phyloP scores from a whole-genome alignment of 768 basidiomycete genomes.

The Tulasnella sp. region DNA sequence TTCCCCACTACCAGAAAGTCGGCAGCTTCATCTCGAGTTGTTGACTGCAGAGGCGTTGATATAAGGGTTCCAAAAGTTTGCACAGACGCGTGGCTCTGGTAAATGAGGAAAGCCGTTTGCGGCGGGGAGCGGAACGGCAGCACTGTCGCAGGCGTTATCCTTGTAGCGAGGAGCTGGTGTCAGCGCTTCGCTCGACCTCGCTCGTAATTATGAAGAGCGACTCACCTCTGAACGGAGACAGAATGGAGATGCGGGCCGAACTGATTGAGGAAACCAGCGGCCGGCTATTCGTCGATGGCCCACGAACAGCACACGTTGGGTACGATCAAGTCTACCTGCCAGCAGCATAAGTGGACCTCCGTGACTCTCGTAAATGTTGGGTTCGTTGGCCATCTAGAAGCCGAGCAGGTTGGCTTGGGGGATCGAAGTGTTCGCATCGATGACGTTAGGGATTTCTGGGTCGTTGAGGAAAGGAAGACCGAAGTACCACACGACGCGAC shows the following conservation, averaged over 20 bases:
- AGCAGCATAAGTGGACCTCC: conserved; percentile 30
- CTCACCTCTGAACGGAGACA: conserved; percentile 20
- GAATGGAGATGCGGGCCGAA: conserved; percentile 38
- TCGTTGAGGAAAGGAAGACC: conserved; percentile 46
- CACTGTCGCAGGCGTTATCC: too few relatives aligned
- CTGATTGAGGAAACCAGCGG: conserved; percentile 41
- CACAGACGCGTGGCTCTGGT: conserved; percentile 27
- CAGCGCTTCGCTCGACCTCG: neutral
- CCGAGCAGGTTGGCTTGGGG: conserved; percentile 40
- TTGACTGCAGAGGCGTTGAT: conserved; percentile 14
- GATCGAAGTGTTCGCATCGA: conserved; percentile 14
- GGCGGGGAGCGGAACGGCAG: neutral
- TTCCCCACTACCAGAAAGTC: too few relatives aligned
- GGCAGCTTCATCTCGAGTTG: neutral
- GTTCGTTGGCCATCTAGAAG: conserved; percentile 62
- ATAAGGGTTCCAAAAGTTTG: conserved; percentile 22
- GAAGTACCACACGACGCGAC: conserved; percentile 46
- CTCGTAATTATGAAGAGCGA: neutral
- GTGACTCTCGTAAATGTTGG: conserved; percentile 52
- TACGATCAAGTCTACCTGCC: conserved; percentile 41
- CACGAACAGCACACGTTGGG: conserved; percentile 48
- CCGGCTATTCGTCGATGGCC: conserved; percentile 43
- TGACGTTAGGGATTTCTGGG: conserved; percentile 13
- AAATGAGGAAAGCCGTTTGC: conserved; percentile 10
- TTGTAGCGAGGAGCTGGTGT: conserved; percentile 2